phyloP scores from a whole-genome alignment of 2,329 filamentous ascomycete species.

The Colletotrichum chlorophyti region DNA sequence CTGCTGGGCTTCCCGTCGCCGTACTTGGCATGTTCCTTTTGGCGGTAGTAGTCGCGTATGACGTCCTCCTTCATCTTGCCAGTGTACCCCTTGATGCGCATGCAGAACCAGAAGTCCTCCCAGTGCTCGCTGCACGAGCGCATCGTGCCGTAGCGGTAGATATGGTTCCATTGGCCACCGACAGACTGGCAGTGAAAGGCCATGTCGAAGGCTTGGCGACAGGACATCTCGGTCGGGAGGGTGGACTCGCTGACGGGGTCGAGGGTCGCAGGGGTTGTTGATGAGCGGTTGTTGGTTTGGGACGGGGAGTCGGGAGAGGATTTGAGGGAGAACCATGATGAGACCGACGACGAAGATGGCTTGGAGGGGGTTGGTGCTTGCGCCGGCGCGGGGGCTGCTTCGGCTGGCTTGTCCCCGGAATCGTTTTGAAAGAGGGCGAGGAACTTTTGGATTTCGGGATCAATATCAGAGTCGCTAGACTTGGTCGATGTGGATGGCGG shows the following conservation, averaged over 20 bases:
- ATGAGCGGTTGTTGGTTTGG: slow-evolving; percentile 29
- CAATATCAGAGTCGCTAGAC: slow-evolving; percentile 35
- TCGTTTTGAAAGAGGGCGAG: slow-evolving; percentile 52
- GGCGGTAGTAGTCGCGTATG: slow-evolving; percentile 72
- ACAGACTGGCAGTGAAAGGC: slow-evolving; percentile 94
- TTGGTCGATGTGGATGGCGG: slow-evolving; percentile 28
- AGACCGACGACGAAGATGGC: slow-evolving; percentile 40
- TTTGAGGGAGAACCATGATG: slow-evolving; percentile 40
- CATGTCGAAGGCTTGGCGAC: slow-evolving; percentile 87
- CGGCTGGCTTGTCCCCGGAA: slow-evolving; percentile 34
- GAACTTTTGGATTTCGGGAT: slow-evolving; percentile 63
- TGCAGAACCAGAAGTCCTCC: slow-evolving; percentile 98
- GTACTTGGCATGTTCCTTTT: slow-evolving; percentile 71
- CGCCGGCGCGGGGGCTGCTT: slow-evolving; percentile 29
- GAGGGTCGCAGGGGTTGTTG: slow-evolving; percentile 35
- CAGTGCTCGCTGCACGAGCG: slow-evolving; percentile 83
- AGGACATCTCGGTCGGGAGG: slow-evolving; percentile 85
- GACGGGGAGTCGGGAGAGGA: slow-evolving; percentile 33
- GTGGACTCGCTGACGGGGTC: slow-evolving; percentile 69
- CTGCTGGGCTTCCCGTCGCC: slow-evolving; percentile 71
- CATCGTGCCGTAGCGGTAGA: slow-evolving; percentile 86
- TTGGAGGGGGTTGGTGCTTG: slow-evolving; percentile 31
- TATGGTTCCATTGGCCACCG: slow-evolving; percentile 87
- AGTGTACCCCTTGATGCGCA: slow-evolving; percentile 75
- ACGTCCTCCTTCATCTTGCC: slow-evolving; percentile 65